Conservation (phyloP, 345 rosid species). For the Acer saccharum region DNA sequence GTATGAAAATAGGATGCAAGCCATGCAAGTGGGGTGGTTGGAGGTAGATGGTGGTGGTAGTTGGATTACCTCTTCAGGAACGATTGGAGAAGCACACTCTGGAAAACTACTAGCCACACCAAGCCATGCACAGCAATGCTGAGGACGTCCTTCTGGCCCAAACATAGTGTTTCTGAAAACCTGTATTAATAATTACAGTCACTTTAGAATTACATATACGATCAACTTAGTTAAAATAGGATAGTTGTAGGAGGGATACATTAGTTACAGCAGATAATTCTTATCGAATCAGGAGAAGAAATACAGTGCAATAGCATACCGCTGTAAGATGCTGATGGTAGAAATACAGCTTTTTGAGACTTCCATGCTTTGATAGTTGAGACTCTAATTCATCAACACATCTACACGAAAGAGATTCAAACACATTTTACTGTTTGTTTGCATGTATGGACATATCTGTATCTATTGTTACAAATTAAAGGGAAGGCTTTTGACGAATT, state of each 20-base stretch:
- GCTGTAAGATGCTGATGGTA: slow-evolving; percentile 94
- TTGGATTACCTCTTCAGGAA: slow-evolving; percentile 86
- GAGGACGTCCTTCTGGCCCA: slow-evolving; percentile 99
- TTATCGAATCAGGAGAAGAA: slow-evolving; percentile 6
- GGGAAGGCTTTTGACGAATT: background rate
- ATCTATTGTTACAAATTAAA: background rate
- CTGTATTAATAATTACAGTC: slow-evolving; percentile 41
- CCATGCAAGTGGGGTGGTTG: background rate
- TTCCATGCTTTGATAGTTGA: slow-evolving; percentile 96
- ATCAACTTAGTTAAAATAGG: background rate
- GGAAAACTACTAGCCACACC: slow-evolving; percentile 99
- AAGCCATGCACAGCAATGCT: slow-evolving; percentile 99
- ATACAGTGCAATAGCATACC: slow-evolving; percentile 46
- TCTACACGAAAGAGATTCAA: slow-evolving; percentile 44
- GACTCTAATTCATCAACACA: slow-evolving; percentile 93
- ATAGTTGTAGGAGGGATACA: background rate
- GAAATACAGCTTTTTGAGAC: slow-evolving; percentile 86
- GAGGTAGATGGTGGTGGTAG: background rate
- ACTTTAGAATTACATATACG: slow-evolving; percentile 25
- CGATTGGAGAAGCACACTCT: slow-evolving; percentile 92
- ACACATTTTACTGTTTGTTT: background rate
- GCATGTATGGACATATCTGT: background rate
- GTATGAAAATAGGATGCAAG: slow-evolving; percentile 7
- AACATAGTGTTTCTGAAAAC: slow-evolving; percentile 99
- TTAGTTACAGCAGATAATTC: background rate